Conservation (phyloP, 495 filamentous ascomycete genomes). For the Aspergillus panamensis region DNA sequence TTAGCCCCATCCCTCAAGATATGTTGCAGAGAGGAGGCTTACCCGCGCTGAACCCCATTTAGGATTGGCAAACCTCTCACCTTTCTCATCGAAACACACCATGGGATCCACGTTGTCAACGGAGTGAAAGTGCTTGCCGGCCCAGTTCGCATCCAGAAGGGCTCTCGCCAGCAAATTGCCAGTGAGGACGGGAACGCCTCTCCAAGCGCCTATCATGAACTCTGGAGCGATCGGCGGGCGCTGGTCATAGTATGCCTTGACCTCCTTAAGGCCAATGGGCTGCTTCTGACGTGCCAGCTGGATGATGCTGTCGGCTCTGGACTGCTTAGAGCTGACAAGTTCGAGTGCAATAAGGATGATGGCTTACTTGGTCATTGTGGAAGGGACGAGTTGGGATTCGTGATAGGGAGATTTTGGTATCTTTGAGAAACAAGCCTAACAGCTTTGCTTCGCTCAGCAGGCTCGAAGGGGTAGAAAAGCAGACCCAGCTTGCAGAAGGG, state of each 20-base stretch:
- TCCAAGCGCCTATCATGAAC: background rate
- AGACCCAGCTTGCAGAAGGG: too few species aligned
- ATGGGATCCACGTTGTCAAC: conserved; percentile 14
- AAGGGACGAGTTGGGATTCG: too few species aligned
- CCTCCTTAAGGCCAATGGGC: background rate
- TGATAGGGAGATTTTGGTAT: too few species aligned
- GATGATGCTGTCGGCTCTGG: background rate
- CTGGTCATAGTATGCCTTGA: background rate
- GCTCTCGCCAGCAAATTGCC: background rate
- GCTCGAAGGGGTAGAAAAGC: too few species aligned
- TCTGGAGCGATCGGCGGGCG: background rate
- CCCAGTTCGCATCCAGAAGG: background rate
- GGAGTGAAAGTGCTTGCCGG: conserved; percentile 10
- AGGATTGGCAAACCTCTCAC: conserved; percentile 5
- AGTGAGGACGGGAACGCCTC: background rate
- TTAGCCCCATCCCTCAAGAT: background rate
- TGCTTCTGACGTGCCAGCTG: background rate
- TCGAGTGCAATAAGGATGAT: too few species aligned
- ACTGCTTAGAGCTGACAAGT: too few species aligned
- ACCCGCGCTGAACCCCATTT: conserved; percentile 8
- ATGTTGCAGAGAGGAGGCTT: background rate
- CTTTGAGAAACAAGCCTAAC: too few species aligned
- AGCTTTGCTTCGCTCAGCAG: too few species aligned
- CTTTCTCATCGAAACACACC: background rate
- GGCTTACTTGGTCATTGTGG: too few species aligned